Conservation (phyloP, 192 early-diverging fungal species). For the Diversispora epigaea region DNA sequence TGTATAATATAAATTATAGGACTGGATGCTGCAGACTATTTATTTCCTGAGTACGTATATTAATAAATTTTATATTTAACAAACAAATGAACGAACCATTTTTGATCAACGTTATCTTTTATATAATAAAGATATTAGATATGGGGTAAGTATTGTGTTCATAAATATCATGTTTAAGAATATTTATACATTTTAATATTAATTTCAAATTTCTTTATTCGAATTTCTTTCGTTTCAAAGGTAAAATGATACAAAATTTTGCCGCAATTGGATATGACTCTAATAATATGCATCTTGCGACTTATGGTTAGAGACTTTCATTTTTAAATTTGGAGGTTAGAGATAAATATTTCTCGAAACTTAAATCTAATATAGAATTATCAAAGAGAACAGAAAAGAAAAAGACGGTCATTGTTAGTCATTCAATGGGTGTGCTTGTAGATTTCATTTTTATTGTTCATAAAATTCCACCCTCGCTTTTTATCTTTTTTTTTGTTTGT, state of each 20-base stretch:
- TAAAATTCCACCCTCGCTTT: not conserved
- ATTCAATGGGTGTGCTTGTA: slow-evolving; percentile 61
- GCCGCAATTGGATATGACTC: slow-evolving; percentile 83
- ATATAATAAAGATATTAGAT: slow-evolving; percentile 70
- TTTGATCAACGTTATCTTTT: not conserved
- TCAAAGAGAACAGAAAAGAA: slow-evolving; percentile 46
- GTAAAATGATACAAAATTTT: slow-evolving; percentile 73
- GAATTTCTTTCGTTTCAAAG: not conserved
- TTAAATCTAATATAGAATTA: slow-evolving; percentile 72
- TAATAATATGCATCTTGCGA: slow-evolving; percentile 82
- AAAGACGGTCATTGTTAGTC: slow-evolving; percentile 57
- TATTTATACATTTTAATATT: not conserved
- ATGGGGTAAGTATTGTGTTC: slow-evolving; percentile 55
- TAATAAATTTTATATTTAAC: not conserved
- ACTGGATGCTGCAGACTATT: slow-evolving; percentile 86
- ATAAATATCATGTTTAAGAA: not conserved
- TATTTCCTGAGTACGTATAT: slow-evolving; percentile 70
- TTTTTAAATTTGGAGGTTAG: slow-evolving; percentile 75
- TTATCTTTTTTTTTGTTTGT: slow-evolving; percentile 7
- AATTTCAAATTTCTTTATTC: no score
- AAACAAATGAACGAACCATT: not conserved
- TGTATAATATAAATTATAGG: slow-evolving; percentile 41
- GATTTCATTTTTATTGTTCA: not conserved
- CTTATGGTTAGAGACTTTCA: slow-evolving; percentile 88
- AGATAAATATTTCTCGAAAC: slow-evolving; percentile 78